Evolutionary conservation across 2,329 filamentous ascomycete genomes (phyloP).

Genomic region (Diaporthe helianthi): DNA sequence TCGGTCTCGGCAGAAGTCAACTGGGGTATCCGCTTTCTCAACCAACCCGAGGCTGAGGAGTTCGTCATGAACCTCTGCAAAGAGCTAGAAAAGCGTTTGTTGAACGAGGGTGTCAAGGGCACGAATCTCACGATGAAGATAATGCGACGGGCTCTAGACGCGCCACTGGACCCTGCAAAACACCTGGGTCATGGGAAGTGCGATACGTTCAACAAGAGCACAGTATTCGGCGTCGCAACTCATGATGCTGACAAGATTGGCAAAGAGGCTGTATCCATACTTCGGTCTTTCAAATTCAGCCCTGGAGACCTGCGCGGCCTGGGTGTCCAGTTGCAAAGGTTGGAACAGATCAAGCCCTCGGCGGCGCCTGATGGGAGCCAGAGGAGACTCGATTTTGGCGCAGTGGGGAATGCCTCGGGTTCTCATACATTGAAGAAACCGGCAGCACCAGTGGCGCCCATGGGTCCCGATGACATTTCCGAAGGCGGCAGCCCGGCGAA

Average conservation of each 20-base stretch:
- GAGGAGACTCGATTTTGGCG: slow-evolving; percentile 75
- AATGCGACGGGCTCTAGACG: slow-evolving; percentile 85
- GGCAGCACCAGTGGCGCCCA: slow-evolving; percentile 31
- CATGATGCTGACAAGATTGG: slow-evolving; percentile 74
- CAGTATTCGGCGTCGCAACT: slow-evolving; percentile 82
- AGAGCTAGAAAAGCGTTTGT: slow-evolving; percentile 80
- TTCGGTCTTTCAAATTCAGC: slow-evolving; percentile 82
- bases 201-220: slow-evolving; percentile 90
- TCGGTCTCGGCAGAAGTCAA: slow-evolving; percentile 97
- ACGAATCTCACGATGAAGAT: slow-evolving; percentile 92
- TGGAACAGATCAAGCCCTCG: slow-evolving; percentile 76
- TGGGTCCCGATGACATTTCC: slow-evolving; percentile 58
- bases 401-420: slow-evolving; percentile 48
- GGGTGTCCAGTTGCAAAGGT: slow-evolving; percentile 90
- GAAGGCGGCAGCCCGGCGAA: slow-evolving; percentile 49
- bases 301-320: slow-evolving; percentile 93
- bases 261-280: slow-evolving; percentile 83
- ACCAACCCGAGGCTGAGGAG: slow-evolving; percentile 89
- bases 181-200: slow-evolving; percentile 95
- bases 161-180: slow-evolving; percentile 89
- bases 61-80: slow-evolving; percentile 86
- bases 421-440: slow-evolving; percentile 47
- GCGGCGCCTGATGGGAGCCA: slow-evolving; percentile 76
- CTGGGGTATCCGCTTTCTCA: slow-evolving; percentile 96
- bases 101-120: slow-evolving; percentile 86